Evolutionary conservation across 164 flowering plant genomes (phyloP).

Genomic region (Vitis riparia): DNA sequence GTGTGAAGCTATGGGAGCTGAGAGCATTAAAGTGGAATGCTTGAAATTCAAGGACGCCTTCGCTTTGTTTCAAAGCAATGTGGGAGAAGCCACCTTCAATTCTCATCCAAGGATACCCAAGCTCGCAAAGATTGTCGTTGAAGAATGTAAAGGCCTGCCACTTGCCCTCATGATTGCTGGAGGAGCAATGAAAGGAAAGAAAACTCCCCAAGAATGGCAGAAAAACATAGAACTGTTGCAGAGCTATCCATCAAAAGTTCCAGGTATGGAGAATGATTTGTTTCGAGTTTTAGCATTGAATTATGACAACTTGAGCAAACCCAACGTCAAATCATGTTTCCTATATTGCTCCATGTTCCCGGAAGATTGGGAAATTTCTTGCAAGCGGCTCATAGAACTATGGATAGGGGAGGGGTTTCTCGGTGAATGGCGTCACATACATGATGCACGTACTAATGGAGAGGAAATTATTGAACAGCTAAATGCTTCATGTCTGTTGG

Average conservation of each 20-base stretch:
- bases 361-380: neutral
- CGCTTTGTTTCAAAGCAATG: slow-evolving; percentile 13
- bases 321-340: slow-evolving; percentile 5
- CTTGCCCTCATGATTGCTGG: slow-evolving; percentile 15
- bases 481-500: slow-evolving; percentile 2
- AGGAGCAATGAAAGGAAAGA: slow-evolving; percentile 12
- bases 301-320: slow-evolving; percentile 8
- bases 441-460: slow-evolving; percentile 4
- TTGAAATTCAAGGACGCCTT: slow-evolving; percentile 9
- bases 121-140: slow-evolving; percentile 2
- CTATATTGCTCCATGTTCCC: slow-evolving; percentile 15
- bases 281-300: slow-evolving; percentile 4
- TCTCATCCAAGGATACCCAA: slow-evolving; percentile 8
- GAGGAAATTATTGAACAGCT: slow-evolving; percentile 3
- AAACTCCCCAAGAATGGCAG: slow-evolving; percentile 15
- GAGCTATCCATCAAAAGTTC: slow-evolving; percentile 1
- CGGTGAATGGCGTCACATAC: neutral
- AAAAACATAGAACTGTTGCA: neutral
- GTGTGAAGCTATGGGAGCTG: slow-evolving; percentile 16
- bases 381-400: neutral
- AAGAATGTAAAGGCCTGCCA: slow-evolving; percentile 16
- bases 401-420: slow-evolving; percentile 22
- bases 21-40: slow-evolving; percentile 6
- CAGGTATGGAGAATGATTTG: slow-evolving; percentile 6
- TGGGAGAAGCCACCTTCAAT: slow-evolving; percentile 11